phyloP scores from a whole-genome alignment of 2,329 filamentous ascomycete species.

The Hymenoscyphus fructigenus region DNA sequence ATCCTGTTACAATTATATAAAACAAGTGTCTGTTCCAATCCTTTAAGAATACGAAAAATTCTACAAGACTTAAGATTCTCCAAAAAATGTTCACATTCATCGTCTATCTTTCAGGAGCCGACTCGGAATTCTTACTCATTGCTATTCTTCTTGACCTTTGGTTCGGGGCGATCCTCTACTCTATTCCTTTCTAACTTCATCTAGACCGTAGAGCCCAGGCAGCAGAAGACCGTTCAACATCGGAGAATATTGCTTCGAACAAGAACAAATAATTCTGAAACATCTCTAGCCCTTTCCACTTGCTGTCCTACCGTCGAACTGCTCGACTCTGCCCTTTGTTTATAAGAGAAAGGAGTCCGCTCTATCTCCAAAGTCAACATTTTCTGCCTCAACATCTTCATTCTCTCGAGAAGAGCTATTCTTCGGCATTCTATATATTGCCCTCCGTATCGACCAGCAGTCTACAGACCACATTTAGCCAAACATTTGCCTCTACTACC shows the following conservation, averaged over 20 bases:
- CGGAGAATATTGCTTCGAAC: neutral
- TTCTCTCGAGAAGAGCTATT: no score
- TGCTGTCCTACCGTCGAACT: neutral
- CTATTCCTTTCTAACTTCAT: neutral
- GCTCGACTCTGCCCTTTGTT: neutral
- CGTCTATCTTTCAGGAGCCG: neutral
- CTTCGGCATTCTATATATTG: neutral
- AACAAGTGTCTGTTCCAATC: neutral
- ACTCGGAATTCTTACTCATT: neutral
- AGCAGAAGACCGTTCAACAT: slow-evolving; percentile 4
- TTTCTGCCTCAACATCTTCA: neutral
- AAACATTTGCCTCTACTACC: neutral
- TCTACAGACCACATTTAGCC: neutral
- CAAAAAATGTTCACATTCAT: neutral
- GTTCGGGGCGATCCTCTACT: slow-evolving; percentile 4
- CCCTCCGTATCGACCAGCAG: neutral
- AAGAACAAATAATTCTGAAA: no score
- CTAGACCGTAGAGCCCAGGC: neutral
- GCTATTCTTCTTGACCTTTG: slow-evolving; percentile 3
- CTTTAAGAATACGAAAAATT: neutral
- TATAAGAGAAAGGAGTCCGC: neutral
- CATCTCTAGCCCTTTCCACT: neutral
- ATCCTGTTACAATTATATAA: neutral
- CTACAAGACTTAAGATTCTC: neutral
- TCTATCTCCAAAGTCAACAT: neutral